Conservation (phyloP, 2,329 filamentous ascomycete genomes). For the Escovopsis sp. region DNA sequence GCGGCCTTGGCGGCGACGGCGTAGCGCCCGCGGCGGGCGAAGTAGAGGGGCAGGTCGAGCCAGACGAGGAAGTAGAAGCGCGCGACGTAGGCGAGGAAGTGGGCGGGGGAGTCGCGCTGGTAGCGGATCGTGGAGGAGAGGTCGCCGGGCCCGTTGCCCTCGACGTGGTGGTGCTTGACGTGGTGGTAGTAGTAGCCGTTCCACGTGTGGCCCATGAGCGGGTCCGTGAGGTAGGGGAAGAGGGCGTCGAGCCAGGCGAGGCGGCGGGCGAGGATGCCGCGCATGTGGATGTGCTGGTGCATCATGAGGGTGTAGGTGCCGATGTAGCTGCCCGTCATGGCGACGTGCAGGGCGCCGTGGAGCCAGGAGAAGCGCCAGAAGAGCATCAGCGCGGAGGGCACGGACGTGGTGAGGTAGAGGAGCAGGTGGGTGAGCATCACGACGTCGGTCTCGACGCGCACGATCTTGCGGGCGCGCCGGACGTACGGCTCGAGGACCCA, state of each 20-base stretch:
- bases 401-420: conserved; percentile 52
- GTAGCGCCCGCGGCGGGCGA: conserved; percentile 45
- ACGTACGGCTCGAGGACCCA: conserved; percentile 46
- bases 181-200: conserved; percentile 78
- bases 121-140: conserved; percentile 63
- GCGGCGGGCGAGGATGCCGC: conserved; percentile 45
- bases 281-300: conserved; percentile 72
- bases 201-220: conserved; percentile 71
- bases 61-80: conserved; percentile 62
- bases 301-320: conserved; percentile 68
- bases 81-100: conserved; percentile 58
- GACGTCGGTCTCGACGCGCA: conserved; percentile 55
- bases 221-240: conserved; percentile 62
- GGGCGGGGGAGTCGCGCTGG: conserved; percentile 49
- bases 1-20: conserved; percentile 37
- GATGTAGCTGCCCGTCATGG: conserved; percentile 52
- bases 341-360: conserved; percentile 50
- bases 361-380: conserved; percentile 50
- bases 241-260: conserved; percentile 41
- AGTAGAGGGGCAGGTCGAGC: conserved; percentile 62
- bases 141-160: conserved; percentile 64
- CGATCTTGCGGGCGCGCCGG: conserved; percentile 35
- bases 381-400: conserved; percentile 53
- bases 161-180: conserved; percentile 73
- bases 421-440: conserved; percentile 65